Conservation (phyloP, 768 basidiomycete species). For the Gloeostereum incarnatum region DNA sequence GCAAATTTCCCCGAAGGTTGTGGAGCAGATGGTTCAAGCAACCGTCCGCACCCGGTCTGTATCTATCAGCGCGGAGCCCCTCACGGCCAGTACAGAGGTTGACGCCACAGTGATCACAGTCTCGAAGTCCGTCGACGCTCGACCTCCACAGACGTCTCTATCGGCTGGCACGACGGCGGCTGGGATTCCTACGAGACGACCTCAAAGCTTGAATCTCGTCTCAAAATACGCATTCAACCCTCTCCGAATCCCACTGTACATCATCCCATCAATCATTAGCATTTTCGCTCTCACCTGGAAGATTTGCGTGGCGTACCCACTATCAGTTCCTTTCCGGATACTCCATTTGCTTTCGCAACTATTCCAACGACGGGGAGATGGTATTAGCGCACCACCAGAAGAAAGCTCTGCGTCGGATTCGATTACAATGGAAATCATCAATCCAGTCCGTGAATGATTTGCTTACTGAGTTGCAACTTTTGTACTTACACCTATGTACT, state of each 20-base stretch:
- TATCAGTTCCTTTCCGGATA: slow-evolving; percentile 38
- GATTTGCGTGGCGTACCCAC: slow-evolving; percentile 37
- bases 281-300: slow-evolving; percentile 40
- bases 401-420: too few relatives aligned
- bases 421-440: too few relatives aligned
- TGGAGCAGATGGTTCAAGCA: slow-evolving; percentile 28
- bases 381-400: too few relatives aligned
- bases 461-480: too few relatives aligned
- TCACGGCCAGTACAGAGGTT: slow-evolving; percentile 31
- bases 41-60: slow-evolving; percentile 26
- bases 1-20: slow-evolving; percentile 27
- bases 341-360: slow-evolving; percentile 12
- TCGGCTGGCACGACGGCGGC: slow-evolving; percentile 15
- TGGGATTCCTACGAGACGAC: too few relatives aligned
- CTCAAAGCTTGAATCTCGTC: too few relatives aligned
- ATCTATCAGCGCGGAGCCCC: slow-evolving; percentile 46
- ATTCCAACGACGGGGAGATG: slow-evolving; percentile 5
- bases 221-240: too few relatives aligned
- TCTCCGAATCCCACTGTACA: too few relatives aligned
- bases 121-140: slow-evolving; percentile 5
- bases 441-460: slow-evolving; percentile 41
- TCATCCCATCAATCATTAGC: slow-evolving; percentile 28
- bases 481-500: too few relatives aligned
- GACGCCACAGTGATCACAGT: slow-evolving; percentile 25
- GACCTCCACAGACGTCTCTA: neutral